Percentiles rank a stretch among this genome's conserved stretches.
Conservation (phyloP, 495 filamentous ascomycete genomes). For the Penicillium desertorum region DNA sequence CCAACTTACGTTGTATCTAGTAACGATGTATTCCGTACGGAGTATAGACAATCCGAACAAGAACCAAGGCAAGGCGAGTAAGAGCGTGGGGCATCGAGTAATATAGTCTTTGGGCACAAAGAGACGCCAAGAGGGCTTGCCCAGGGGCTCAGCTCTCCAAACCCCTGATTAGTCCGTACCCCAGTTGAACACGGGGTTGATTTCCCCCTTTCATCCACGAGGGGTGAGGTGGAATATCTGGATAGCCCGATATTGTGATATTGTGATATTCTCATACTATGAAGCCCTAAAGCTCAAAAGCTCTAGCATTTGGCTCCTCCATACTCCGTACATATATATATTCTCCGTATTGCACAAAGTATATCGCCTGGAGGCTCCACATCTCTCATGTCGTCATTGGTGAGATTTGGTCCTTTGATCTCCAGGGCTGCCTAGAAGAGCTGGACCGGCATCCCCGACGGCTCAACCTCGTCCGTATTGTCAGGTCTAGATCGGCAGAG, state of each 20-base stretch:
- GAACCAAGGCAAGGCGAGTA: not conserved
- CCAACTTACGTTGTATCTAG: not conserved
- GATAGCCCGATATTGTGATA: not conserved
- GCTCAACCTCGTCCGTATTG: constrained; percentile 13
- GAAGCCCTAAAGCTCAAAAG: not conserved
- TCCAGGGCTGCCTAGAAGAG: not conserved
- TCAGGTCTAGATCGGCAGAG: constrained; percentile 22
- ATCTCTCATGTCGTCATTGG: constrained; percentile 7
- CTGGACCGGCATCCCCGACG: constrained; percentile 17
- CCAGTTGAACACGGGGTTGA: not conserved
- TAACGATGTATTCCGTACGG: not conserved
- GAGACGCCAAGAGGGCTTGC: not conserved
- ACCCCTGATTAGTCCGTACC: not conserved
- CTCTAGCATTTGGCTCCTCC: not conserved
- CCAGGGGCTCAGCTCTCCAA: not conserved
- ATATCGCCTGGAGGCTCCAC: not conserved
- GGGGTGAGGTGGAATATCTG: not conserved
- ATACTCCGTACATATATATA: too few species aligned
- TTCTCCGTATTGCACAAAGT: too few species aligned
- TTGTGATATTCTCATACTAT: not conserved
- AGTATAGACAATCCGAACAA: not conserved
- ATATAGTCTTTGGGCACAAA: not conserved
- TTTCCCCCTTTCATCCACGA: not conserved
- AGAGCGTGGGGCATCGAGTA: not conserved
- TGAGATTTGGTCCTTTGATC: not conserved